Percentiles rank a stretch among this genome's conserved stretches.
These are phyloP conservation scores for Apiotrichum domesticum DNA, from an alignment of 1,284 basidiomycete genomes.

Conservation along the genomic window DNA sequence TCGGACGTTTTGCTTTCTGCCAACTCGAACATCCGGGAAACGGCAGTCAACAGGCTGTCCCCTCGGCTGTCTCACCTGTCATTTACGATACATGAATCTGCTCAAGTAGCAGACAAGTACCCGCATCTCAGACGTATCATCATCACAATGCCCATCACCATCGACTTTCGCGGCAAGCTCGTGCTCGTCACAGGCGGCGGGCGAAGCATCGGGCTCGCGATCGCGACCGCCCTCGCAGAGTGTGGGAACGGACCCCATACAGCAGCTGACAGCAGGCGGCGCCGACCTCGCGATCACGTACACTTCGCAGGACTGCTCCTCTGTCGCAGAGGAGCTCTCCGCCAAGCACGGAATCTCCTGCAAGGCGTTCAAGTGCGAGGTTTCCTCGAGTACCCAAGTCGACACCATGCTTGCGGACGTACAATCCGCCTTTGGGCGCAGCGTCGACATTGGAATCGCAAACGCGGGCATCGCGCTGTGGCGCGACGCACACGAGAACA, in stretches of 20 bases:
- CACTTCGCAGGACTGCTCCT: conserved; percentile 33
- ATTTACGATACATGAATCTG: too few relatives aligned
- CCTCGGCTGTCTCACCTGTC: too few relatives aligned
- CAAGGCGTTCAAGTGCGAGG: conserved; percentile 37
- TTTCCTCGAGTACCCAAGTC: conserved; percentile 24
- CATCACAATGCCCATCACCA: conserved; percentile 5
- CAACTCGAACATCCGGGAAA: too few relatives aligned
- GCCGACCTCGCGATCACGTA: conserved; percentile 41
- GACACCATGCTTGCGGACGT: conserved; percentile 18
- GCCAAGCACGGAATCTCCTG: not conserved
- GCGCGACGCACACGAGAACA: conserved; percentile 37
- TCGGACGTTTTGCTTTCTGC: too few relatives aligned
- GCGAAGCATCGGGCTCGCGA: conserved; percentile 30
- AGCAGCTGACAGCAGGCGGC: conserved; percentile 18
- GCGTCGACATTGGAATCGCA: conserved; percentile 4
- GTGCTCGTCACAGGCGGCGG: conserved; percentile 33
- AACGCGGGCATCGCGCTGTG: conserved; percentile 33
- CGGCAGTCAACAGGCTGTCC: too few relatives aligned
- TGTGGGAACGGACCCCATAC: too few relatives aligned
- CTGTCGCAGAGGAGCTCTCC: conserved; percentile 12
- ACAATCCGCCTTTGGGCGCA: not conserved
- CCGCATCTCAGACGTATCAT: too few relatives aligned
- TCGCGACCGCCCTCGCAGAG: conserved; percentile 28
- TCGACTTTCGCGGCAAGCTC: conserved; percentile 32
- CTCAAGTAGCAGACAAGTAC: too few relatives aligned